phyloP scores from a whole-genome alignment of 2,329 filamentous ascomycete species.

The Fusarium metavorans region DNA sequence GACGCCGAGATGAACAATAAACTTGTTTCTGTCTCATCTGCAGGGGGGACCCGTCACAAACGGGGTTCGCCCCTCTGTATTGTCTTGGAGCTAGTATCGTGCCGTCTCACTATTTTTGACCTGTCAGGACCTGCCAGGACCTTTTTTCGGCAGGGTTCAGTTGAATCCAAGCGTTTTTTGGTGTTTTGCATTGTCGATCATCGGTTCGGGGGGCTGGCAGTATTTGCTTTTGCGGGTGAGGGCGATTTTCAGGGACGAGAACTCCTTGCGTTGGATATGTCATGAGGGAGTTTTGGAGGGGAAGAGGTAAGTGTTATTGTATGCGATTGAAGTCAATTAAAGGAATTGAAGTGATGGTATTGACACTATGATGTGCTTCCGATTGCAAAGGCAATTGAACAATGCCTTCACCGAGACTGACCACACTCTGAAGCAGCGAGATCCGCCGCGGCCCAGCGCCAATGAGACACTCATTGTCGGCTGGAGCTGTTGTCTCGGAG shows the following conservation, averaged over 20 bases:
- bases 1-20: not conserved
- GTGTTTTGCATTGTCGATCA: conserved; percentile 7
- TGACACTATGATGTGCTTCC: too few relatives aligned
- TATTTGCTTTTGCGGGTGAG: not conserved
- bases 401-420: not conserved
- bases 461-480: not conserved
- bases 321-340: not conserved
- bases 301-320: not conserved
- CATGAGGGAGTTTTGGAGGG: not conserved
- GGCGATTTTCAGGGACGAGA: not conserved
- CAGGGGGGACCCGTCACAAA: not conserved
- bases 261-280: not conserved
- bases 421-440: not conserved
- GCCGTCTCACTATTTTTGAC: conserved; percentile 1
- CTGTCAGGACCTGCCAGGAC: not conserved
- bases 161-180: not conserved
- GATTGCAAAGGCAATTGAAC: not conserved
- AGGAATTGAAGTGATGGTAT: not conserved
- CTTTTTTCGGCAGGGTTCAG: not conserved
- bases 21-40: not conserved
- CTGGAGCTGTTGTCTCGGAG: not conserved
- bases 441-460: not conserved
- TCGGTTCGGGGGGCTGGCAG: not conserved
- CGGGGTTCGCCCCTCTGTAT: not conserved
- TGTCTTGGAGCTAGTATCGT: not conserved